Evolutionary conservation across 345 rosid genomes (phyloP), one percentile per base, ranked within the genome.

Genomic region (Bretschneidera sinensis): DNA sequence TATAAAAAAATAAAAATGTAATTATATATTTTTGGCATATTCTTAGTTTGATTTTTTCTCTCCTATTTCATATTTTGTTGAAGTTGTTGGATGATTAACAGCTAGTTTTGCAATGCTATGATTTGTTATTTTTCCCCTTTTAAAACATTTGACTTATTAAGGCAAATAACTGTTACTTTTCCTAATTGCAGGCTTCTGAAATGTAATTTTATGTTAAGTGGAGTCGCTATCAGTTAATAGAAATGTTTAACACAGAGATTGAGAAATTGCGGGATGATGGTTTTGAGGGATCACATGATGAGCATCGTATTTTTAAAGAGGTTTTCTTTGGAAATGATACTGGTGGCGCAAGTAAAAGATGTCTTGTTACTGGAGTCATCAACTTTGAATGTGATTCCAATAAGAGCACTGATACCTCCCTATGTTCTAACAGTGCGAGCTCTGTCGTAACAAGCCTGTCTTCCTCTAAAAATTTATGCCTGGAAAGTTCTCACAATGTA

Each of bases 231-330:
- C 58, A 55, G 71, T 64, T 73, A 56, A 54, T 69, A 20, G 78
- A 67, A 49, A 80, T 88, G 86, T 21, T 63, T 63, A 21, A 55
- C 57, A 55, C 72, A 62, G 63, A 59, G 60, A 22, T 73, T 22
- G 74, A 73, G 57, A 77, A 74, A 60, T 64, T 70, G 17, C 51
- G 14, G 51, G 75, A 65, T 72, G 94, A 77, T 69, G 69, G 72
- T 70, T 83, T 85, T 61, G 94, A 83, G 65, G 96, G 88, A 21
- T 79, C 89, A 20, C 69, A 22, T 45, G 68, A 77, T 34, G 94
- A 91, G 55, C 83, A 71, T 55, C 54, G 21, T 45, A 83, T 84
- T 55, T 88, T 84, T 71, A 64, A 74, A 16, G 67, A 91, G 61
- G 75, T 82, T 61, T 83, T 84, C 78, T 82, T 79, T 43, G 80